Conservation (phyloP, 1,139 yeast species). For the Debaryomyces sp. region DNA sequence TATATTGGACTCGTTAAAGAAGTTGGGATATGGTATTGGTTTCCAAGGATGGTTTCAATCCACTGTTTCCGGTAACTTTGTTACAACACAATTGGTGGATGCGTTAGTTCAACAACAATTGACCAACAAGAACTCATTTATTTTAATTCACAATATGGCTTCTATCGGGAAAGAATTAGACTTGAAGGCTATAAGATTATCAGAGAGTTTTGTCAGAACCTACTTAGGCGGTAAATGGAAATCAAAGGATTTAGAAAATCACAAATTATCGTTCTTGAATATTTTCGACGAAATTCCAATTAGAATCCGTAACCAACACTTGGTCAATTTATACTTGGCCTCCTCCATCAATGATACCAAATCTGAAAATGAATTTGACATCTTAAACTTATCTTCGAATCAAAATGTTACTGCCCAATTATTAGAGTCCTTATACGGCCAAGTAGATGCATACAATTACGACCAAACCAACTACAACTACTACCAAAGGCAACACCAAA, state of each 20-base stretch:
- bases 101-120: slow-evolving; percentile 68
- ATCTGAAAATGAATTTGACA: slow-evolving; percentile 37
- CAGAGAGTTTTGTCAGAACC: slow-evolving; percentile 60
- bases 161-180: slow-evolving; percentile 66
- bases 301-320: slow-evolving; percentile 57
- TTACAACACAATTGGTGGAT: slow-evolving; percentile 67
- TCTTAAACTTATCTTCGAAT: slow-evolving; percentile 47
- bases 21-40: slow-evolving; percentile 69
- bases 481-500: slow-evolving; percentile 75
- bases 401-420: slow-evolving; percentile 50
- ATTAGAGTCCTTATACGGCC: slow-evolving; percentile 71
- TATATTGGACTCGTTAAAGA: slow-evolving; percentile 61
- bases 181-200: slow-evolving; percentile 70
- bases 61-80: slow-evolving; percentile 68
- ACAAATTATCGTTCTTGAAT: slow-evolving; percentile 66
- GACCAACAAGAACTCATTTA: slow-evolving; percentile 63
- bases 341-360: slow-evolving; percentile 32
- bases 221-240: slow-evolving; percentile 64
- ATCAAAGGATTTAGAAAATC: slow-evolving; percentile 62
- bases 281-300: slow-evolving; percentile 76
- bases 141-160: slow-evolving; percentile 74
- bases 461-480: slow-evolving; percentile 83
- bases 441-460: slow-evolving; percentile 77
- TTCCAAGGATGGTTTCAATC: slow-evolving; percentile 85
- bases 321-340: slow-evolving; percentile 45